Percentiles rank a stretch among this genome's conserved stretches.
phyloP scores from a whole-genome alignment of 768 basidiomycete genomes.

The Kwoniella botswanensis region DNA sequence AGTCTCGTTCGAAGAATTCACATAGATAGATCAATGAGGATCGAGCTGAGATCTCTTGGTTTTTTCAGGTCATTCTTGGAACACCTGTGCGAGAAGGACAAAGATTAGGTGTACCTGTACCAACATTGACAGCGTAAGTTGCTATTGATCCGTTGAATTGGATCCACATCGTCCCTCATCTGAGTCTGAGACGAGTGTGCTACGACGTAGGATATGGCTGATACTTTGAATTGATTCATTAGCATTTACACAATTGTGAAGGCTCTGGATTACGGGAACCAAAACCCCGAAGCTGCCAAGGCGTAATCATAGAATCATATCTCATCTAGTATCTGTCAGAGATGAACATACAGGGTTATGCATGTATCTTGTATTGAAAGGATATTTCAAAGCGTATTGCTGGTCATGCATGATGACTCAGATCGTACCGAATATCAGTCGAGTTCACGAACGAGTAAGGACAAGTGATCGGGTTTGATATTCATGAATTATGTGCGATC shows the following conservation, averaged over 20 bases:
- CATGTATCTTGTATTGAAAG: too few relatives aligned
- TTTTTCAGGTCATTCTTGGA: constrained; percentile 48
- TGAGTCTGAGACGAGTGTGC: too few relatives aligned
- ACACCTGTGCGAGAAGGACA: constrained; percentile 52
- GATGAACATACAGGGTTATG: too few relatives aligned
- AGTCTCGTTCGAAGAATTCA: constrained; percentile 7
- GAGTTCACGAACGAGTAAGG: too few relatives aligned
- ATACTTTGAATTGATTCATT: background rate
- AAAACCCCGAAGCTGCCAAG: constrained; percentile 45
- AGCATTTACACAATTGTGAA: constrained; percentile 55
- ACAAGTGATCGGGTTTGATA: too few relatives aligned
- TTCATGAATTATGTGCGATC: too few relatives aligned
- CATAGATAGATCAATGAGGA: too few relatives aligned
- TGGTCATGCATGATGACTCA: too few relatives aligned
- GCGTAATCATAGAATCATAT: constrained; percentile 13
- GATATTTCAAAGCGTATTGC: too few relatives aligned
- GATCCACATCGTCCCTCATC: too few relatives aligned
- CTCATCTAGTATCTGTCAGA: too few relatives aligned
- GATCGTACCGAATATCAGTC: too few relatives aligned
- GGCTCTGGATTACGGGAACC: constrained; percentile 52
- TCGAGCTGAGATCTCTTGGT: background rate
- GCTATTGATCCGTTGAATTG: background rate
- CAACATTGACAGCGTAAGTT: constrained; percentile 51
- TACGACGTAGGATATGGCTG: background rate
- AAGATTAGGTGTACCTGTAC: constrained; percentile 46